phyloP scores from a whole-genome alignment of 2,329 filamentous ascomycete species.

The Epicoccum nigrum region DNA sequence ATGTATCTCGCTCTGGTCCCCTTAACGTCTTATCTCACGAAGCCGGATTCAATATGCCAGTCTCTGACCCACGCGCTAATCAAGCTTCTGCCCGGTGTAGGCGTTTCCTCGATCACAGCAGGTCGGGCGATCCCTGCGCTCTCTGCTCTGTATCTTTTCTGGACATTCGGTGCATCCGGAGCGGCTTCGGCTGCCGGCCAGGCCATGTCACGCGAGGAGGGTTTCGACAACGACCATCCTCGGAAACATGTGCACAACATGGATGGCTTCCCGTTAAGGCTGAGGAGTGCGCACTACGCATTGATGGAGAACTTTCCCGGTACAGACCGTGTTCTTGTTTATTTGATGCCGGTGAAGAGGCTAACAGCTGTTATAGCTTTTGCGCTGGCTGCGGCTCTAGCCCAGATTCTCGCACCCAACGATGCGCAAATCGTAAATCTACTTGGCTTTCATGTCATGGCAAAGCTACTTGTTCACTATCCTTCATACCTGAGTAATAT shows the following conservation, averaged over 20 bases:
- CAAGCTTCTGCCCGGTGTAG: slow-evolving; percentile 28
- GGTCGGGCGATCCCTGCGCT: slow-evolving; percentile 32
- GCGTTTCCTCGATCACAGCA: slow-evolving; percentile 25
- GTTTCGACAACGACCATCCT: slow-evolving; percentile 25
- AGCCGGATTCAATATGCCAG: slow-evolving; percentile 26
- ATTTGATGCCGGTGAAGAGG: no score
- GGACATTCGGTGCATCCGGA: slow-evolving; percentile 31
- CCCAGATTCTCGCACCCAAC: slow-evolving; percentile 27
- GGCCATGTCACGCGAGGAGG: slow-evolving; percentile 28
- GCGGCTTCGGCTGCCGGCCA: slow-evolving; percentile 29
- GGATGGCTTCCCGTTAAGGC: slow-evolving; percentile 23
- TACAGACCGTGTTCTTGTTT: neutral
- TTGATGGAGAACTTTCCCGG: slow-evolving; percentile 34
- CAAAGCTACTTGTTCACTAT: slow-evolving; percentile 30
- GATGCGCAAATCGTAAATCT: slow-evolving; percentile 32
- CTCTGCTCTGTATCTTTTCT: slow-evolving; percentile 29
- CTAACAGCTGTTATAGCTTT: slow-evolving; percentile 14
- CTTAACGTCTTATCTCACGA: slow-evolving; percentile 27
- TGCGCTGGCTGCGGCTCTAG: slow-evolving; percentile 28
- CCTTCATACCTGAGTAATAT: slow-evolving; percentile 29
- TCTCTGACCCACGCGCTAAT: slow-evolving; percentile 30
- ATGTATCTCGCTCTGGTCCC: slow-evolving; percentile 30
- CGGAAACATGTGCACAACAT: slow-evolving; percentile 22
- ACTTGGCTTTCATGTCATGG: slow-evolving; percentile 30
- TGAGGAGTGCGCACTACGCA: slow-evolving; percentile 31